Percentiles rank a stretch among this genome's conserved stretches.
Conservation (phyloP, 2,329 filamentous ascomycete genomes). For the Diaporthe batatas region DNA sequence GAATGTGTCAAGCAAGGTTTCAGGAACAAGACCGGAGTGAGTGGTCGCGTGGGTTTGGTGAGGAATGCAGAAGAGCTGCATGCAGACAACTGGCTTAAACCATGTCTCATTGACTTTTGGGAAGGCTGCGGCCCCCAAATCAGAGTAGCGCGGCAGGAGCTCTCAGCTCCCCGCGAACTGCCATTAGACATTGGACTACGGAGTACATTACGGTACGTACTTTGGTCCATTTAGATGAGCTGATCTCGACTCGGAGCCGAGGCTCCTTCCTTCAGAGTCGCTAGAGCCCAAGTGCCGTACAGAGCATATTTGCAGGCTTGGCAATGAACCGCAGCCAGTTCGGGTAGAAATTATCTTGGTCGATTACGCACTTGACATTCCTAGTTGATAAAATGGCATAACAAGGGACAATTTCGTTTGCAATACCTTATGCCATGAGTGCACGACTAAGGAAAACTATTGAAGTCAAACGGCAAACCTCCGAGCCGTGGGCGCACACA, state of each 20-base stretch:
- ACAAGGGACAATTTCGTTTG: constrained; percentile 6
- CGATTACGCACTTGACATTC: not conserved
- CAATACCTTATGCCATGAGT: not conserved
- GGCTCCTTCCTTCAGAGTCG: not conserved
- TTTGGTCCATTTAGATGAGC: constrained; percentile 32
- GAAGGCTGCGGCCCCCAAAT: not conserved
- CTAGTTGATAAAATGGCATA: constrained; percentile 21
- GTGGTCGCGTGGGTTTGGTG: not conserved
- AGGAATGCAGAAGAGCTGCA: constrained; percentile 6
- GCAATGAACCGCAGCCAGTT: constrained; percentile 28
- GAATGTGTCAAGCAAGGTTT: constrained; percentile 19
- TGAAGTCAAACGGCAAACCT: constrained; percentile 28
- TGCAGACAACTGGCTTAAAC: constrained; percentile 23
- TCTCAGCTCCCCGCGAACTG: not conserved
- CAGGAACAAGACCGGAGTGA: not conserved
- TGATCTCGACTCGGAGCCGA: constrained; percentile 25
- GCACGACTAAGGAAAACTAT: not conserved
- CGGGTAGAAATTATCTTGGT: constrained; percentile 12
- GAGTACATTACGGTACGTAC: no score
- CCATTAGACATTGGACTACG: no score
- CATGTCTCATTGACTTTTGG: constrained; percentile 24
- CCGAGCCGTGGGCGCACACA: constrained; percentile 6
- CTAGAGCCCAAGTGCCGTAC: not conserved
- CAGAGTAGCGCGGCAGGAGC: constrained; percentile 2
- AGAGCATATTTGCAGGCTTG: constrained; percentile 27